Conservation (phyloP, 2,329 filamentous ascomycete genomes). For the Colletotrichum limetticola region DNA sequence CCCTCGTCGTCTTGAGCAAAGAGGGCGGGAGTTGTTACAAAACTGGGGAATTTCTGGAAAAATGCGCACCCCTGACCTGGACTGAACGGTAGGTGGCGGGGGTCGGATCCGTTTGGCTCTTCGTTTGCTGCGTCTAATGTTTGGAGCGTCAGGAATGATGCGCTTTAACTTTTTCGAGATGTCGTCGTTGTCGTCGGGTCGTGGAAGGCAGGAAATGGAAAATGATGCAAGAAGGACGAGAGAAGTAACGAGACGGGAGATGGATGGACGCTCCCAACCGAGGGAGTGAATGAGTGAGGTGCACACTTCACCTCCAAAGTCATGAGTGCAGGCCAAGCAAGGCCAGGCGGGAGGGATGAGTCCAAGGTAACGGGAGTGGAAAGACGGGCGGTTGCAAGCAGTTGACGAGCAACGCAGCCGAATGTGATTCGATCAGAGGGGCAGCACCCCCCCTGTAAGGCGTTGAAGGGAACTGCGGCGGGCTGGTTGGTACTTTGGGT, state of each 20-base stretch:
- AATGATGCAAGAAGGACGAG: neutral
- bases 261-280: neutral
- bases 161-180: neutral
- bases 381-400: slow-evolving; percentile 24
- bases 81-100: slow-evolving; percentile 1
- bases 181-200: neutral
- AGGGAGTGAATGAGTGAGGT: neutral
- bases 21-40: slow-evolving; percentile 20
- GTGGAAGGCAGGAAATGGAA: neutral
- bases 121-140: neutral
- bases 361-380: neutral
- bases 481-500: slow-evolving; percentile 4
- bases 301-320: neutral
- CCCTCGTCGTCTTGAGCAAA: slow-evolving; percentile 19
- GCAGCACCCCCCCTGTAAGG: slow-evolving; percentile 3
- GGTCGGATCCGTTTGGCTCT: slow-evolving; percentile 1
- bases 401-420: slow-evolving; percentile 24
- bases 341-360: neutral
- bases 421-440: slow-evolving; percentile 28
- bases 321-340: neutral
- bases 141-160: neutral
- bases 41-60: slow-evolving; percentile 19
- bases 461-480: slow-evolving; percentile 10
- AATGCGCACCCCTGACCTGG: slow-evolving; percentile 15
- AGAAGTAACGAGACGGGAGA: neutral